Conservation (phyloP, 2,329 filamentous ascomycete species). For the Mycogone perniciosa region DNA sequence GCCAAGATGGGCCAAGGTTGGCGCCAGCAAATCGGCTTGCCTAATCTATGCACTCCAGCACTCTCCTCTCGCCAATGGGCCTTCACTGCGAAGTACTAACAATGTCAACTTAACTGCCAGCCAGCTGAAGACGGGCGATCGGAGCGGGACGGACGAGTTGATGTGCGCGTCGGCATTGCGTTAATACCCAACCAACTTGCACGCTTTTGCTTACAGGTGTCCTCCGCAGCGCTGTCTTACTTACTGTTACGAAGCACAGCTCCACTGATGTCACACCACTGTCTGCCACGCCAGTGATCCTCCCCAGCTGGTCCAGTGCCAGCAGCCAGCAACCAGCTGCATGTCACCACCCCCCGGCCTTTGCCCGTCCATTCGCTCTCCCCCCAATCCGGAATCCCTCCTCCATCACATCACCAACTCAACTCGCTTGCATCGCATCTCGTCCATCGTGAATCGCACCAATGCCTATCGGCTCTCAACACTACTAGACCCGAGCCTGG, state of each 20-base stretch:
- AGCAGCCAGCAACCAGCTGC: not conserved
- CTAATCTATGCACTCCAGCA: conserved; percentile 2
- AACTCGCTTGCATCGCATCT: not conserved
- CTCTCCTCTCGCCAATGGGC: not conserved
- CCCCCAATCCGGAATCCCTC: conserved; percentile 6
- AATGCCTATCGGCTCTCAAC: conserved; percentile 16
- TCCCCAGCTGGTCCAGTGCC: not conserved
- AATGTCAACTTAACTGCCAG: not conserved
- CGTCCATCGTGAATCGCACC: conserved; percentile 8
- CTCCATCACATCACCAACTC: conserved; percentile 10
- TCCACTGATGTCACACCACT: conserved; percentile 1
- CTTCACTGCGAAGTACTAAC: not conserved
- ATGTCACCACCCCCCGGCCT: conserved; percentile 9
- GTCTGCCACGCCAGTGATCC: not conserved
- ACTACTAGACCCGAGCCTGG: conserved; percentile 21
- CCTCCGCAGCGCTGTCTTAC: not conserved
- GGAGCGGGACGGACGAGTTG: conserved; percentile 1
- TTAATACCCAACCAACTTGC: not conserved
- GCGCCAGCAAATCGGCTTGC: conserved; percentile 11
- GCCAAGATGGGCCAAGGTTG: not conserved
- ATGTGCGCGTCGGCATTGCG: conserved; percentile 1
- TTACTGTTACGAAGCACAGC: not conserved
- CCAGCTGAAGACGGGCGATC: conserved; percentile 7
- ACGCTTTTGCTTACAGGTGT: not conserved
- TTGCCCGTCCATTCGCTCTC: conserved; percentile 2